phyloP scores from a whole-genome alignment of 2,329 filamentous ascomycete genomes.

The Sordariomycetes sp. region DNA sequence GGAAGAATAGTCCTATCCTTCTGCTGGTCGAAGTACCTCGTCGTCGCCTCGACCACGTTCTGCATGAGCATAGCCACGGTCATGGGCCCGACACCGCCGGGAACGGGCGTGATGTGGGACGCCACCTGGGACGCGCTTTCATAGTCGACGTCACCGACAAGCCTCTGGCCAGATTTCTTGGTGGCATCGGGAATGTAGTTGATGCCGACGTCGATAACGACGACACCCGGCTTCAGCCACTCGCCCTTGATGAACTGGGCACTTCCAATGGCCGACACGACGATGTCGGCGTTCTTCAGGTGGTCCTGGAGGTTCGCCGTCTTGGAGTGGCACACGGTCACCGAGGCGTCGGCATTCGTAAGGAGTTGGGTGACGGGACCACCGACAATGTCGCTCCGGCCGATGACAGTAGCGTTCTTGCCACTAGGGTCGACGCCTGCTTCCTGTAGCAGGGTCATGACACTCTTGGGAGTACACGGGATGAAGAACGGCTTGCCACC shows the following conservation, averaged over 20 bases:
- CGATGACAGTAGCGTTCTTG: slow-evolving; percentile 90
- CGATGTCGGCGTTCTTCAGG: slow-evolving; percentile 75
- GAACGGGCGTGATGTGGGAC: slow-evolving; percentile 89
- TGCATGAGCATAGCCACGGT: slow-evolving; percentile 96
- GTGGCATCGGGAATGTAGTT: slow-evolving; percentile 86
- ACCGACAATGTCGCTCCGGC: slow-evolving; percentile 93
- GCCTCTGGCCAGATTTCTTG: slow-evolving; percentile 83
- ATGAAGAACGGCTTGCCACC: slow-evolving; percentile 82
- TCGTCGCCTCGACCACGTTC: slow-evolving; percentile 85
- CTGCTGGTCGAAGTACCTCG: slow-evolving; percentile 70
- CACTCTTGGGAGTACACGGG: slow-evolving; percentile 93
- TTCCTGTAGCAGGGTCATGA: slow-evolving; percentile 85
- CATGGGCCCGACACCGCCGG: slow-evolving; percentile 96
- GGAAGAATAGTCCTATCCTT: slow-evolving; percentile 71
- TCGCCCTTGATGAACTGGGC: slow-evolving; percentile 85
- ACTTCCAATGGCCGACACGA: slow-evolving; percentile 86
- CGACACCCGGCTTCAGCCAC: slow-evolving; percentile 88
- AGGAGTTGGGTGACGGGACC: slow-evolving; percentile 93
- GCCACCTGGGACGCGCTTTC: slow-evolving; percentile 76
- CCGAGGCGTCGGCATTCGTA: slow-evolving; percentile 91
- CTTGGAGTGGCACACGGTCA: slow-evolving; percentile 91
- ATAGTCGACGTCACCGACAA: slow-evolving; percentile 93
- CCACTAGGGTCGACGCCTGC: slow-evolving; percentile 73
- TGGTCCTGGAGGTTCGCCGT: slow-evolving; percentile 63
- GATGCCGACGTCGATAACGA: slow-evolving; percentile 95